Evolutionary conservation across 2,329 filamentous ascomycete genomes (phyloP).

Genomic region (Fragosphaeria purpurea): DNA sequence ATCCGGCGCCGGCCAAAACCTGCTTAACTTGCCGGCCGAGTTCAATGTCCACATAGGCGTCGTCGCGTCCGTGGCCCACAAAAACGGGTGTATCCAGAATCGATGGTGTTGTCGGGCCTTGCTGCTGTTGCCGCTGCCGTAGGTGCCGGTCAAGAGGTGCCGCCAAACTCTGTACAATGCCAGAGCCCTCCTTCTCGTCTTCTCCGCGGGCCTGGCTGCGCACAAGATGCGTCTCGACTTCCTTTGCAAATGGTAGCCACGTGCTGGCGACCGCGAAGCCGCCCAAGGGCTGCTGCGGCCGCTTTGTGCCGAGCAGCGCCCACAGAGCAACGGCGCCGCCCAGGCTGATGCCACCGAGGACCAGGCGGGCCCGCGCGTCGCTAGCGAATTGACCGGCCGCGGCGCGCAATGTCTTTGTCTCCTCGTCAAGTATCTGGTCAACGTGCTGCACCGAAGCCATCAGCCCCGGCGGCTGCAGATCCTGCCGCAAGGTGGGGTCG

Average conservation of each 20-base stretch:
- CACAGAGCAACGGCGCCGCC: conserved; percentile 31
- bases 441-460: conserved; percentile 26
- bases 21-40: conserved; percentile 1
- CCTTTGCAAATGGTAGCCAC: conserved; percentile 7
- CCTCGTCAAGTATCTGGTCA: conserved; percentile 20
- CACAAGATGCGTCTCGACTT: neutral
- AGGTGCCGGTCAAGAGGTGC: neutral
- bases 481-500: conserved; percentile 29
- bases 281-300: conserved; percentile 7
- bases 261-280: conserved; percentile 4
- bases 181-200: neutral
- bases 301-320: conserved; percentile 18
- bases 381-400: conserved; percentile 13
- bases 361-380: conserved; percentile 15
- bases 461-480: conserved; percentile 31
- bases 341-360: conserved; percentile 37
- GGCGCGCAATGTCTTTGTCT: conserved; percentile 17
- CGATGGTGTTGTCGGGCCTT: neutral
- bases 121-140: neutral
- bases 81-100: conserved; percentile 4
- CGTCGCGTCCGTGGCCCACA: conserved; percentile 8
- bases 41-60: conserved; percentile 7
- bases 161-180: neutral
- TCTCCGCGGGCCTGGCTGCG: neutral
- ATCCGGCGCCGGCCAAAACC: neutral